These are phyloP conservation scores for Podospora tetraspora DNA, from an alignment of 495 filamentous ascomycete species.

Conservation along the genomic window DNA sequence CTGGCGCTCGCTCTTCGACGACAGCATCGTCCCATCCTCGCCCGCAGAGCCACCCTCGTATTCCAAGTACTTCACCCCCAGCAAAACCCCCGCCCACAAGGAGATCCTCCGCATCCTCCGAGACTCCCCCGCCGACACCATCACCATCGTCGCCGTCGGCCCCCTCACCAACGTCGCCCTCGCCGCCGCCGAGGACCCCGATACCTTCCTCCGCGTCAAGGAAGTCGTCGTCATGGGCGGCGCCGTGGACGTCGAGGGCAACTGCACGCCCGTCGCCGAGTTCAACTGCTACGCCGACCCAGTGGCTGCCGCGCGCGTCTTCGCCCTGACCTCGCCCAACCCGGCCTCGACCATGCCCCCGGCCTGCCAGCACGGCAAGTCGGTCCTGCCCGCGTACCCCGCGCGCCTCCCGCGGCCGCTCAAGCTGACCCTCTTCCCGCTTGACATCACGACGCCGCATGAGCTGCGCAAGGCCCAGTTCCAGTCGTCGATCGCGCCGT, in stretches of 20 bases:
- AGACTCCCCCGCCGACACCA: slow-evolving; percentile 71
- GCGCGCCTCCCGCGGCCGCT: slow-evolving; percentile 57
- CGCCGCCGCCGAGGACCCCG: slow-evolving; percentile 77
- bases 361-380: slow-evolving; percentile 29
- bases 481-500: slow-evolving; percentile 45
- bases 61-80: slow-evolving; percentile 62
- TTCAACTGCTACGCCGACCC: slow-evolving; percentile 84
- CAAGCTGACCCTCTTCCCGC: slow-evolving; percentile 73
- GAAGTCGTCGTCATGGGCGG: slow-evolving; percentile 98
- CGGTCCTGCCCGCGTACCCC: slow-evolving; percentile 60
- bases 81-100: slow-evolving; percentile 62
- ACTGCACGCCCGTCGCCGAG: slow-evolving; percentile 72
- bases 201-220: slow-evolving; percentile 81
- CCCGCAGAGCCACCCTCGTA: slow-evolving; percentile 37
- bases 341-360: slow-evolving; percentile 68
- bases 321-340: slow-evolving; percentile 76
- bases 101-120: slow-evolving; percentile 80
- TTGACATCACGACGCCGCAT: slow-evolving; percentile 83
- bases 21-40: slow-evolving; percentile 33
- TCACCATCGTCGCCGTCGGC: slow-evolving; percentile 85
- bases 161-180: slow-evolving; percentile 88
- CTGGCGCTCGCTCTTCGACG: slow-evolving; percentile 77
- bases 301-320: slow-evolving; percentile 80
- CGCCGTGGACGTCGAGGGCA: slow-evolving; percentile 70
- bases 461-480: slow-evolving; percentile 58